phyloP scores from a whole-genome alignment of 495 filamentous ascomycete genomes.

The Hamigera avellanea region DNA sequence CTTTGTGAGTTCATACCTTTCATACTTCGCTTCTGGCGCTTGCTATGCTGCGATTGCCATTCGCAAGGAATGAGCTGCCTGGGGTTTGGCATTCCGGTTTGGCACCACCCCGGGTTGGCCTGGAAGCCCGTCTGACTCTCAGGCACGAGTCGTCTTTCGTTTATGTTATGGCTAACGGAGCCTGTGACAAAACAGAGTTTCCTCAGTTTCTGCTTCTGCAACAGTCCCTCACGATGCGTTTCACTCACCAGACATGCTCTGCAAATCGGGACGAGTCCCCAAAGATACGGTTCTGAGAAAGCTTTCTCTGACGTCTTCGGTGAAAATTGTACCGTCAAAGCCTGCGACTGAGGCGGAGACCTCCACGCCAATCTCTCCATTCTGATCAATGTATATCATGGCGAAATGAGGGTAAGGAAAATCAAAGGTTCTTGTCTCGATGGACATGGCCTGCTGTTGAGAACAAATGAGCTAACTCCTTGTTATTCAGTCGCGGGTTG shows the following conservation, averaged over 20 bases:
- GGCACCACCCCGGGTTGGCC: conserved; percentile 10
- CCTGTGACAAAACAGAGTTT: no score
- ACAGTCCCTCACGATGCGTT: not conserved
- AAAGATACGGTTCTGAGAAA: conserved; percentile 21
- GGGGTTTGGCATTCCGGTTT: conserved; percentile 7
- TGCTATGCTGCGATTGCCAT: conserved; percentile 20
- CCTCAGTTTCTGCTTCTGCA: no score
- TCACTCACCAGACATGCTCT: conserved; percentile 11
- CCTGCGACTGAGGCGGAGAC: conserved; percentile 25
- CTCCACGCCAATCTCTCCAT: conserved; percentile 22
- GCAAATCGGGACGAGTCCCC: conserved; percentile 11
- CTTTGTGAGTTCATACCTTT: no score
- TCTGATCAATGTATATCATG: conserved; percentile 28
- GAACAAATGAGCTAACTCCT: conserved; percentile 6
- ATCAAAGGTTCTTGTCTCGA: conserved; percentile 4
- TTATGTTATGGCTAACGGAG: no score
- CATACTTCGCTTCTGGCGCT: conserved; percentile 18
- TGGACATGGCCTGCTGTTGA: conserved; percentile 5
- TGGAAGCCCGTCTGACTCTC: not conserved
- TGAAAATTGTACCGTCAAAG: conserved; percentile 27
- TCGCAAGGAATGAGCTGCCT: conserved; percentile 26
- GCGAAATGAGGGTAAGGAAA: conserved; percentile 28
- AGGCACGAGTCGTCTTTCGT: no score
- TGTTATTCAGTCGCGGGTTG: no score
- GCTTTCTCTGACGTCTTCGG: conserved; percentile 23